Percentiles rank a stretch among this genome's conserved stretches.
These are phyloP conservation scores for Coniferiporia sulphurascens DNA, from an alignment of 1,284 basidiomycete genomes.

Conservation along the genomic window DNA sequence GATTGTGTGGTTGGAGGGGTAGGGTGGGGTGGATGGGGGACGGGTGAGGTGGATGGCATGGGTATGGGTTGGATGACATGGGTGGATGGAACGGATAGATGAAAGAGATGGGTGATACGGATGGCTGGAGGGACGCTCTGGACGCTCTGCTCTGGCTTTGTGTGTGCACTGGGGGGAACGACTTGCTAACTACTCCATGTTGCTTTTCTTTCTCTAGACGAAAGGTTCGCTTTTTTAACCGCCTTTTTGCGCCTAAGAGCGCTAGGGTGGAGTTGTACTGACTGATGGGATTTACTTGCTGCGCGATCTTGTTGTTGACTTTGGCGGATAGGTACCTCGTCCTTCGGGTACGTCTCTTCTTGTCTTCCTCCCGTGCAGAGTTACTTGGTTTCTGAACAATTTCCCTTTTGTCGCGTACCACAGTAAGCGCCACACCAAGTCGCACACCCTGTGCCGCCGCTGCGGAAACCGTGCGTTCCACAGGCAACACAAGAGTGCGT, in stretches of 20 bases:
- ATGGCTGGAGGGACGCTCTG: neutral
- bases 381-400: neutral
- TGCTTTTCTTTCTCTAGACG: conserved; percentile 41
- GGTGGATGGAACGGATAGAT: too few relatives aligned
- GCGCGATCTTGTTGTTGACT: conserved; percentile 22
- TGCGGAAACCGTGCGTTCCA: conserved; percentile 93
- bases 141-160: conserved; percentile 22
- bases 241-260: conserved; percentile 4
- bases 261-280: neutral
- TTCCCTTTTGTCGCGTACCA: conserved; percentile 21
- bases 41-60: too few relatives aligned
- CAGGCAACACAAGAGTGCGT: conserved; percentile 93
- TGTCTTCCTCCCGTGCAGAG: neutral
- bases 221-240: conserved; percentile 56
- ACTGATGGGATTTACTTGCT: conserved; percentile 11
- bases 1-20: neutral
- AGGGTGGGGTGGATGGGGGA: neutral
- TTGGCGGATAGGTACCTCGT: conserved; percentile 70
- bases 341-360: conserved; percentile 67
- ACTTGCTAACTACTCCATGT: neutral
- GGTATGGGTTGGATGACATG: too few relatives aligned
- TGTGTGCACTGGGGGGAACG: neutral
- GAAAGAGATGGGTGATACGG: too few relatives aligned
- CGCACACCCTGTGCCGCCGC: conserved; percentile 95
- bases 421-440: conserved; percentile 98